Conservation (phyloP, 108 stramenopile genomes). For the Schizochytrium sp. region DNA sequence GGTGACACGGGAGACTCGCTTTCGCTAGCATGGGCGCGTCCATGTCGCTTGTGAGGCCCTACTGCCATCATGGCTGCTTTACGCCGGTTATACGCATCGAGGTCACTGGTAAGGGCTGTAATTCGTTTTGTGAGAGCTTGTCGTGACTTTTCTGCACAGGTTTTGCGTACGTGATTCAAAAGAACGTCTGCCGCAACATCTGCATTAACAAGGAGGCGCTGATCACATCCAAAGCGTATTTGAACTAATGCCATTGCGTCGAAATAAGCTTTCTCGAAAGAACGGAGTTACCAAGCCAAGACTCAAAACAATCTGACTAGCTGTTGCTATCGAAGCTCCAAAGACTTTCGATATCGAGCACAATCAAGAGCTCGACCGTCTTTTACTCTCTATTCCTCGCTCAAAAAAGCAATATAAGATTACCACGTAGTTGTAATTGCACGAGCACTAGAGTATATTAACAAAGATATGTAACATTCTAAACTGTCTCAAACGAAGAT, state of each 20-base stretch:
- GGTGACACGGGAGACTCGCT: not conserved
- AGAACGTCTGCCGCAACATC: not conserved
- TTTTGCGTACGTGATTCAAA: not conserved
- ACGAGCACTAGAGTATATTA: too few species aligned
- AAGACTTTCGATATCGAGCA: too few species aligned
- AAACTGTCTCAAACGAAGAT: too few species aligned
- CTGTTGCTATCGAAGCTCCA: too few species aligned
- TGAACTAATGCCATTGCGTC: not conserved
- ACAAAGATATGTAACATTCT: too few species aligned
- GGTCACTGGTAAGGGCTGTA: not conserved
- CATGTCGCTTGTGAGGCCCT: not conserved
- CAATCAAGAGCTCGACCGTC: too few species aligned
- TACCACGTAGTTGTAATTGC: too few species aligned
- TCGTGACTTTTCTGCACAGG: not conserved
- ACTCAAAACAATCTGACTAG: too few species aligned
- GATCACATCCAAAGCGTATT: not conserved
- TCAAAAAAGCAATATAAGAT: too few species aligned
- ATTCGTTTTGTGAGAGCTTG: not conserved
- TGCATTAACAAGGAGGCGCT: not conserved
- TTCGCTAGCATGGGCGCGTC: not conserved
- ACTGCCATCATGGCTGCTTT: slow-evolving; percentile 6
- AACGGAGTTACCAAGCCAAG: too few species aligned
- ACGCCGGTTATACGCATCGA: not conserved
- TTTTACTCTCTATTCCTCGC: too few species aligned
- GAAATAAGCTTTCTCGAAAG: too few species aligned